These are phyloP conservation scores for Xylaria castorea DNA, from an alignment of 495 filamentous ascomycete species.

Conservation along the genomic window DNA sequence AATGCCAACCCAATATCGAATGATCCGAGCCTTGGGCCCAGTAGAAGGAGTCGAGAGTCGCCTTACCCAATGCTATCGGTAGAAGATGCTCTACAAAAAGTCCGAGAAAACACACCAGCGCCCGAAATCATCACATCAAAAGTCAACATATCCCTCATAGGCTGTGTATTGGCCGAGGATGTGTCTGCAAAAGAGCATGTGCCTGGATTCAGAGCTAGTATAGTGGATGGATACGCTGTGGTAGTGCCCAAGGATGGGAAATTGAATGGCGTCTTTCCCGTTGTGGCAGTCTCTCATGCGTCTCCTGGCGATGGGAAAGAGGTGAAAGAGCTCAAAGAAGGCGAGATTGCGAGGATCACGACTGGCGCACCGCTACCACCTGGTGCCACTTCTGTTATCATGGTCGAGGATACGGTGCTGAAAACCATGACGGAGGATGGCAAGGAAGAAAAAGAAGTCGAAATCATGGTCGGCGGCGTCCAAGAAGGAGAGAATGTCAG, in stretches of 20 bases:
- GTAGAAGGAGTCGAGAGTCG: slow-evolving; percentile 76
- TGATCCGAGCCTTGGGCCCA: slow-evolving; percentile 80
- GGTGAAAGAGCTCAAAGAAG: slow-evolving; percentile 64
- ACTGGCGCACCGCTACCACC: slow-evolving; percentile 91
- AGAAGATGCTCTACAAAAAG: slow-evolving; percentile 74
- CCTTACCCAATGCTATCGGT: slow-evolving; percentile 94
- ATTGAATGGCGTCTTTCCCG: slow-evolving; percentile 80
- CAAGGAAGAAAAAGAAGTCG: slow-evolving; percentile 82
- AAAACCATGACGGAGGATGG: slow-evolving; percentile 76
- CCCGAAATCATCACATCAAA: slow-evolving; percentile 60
- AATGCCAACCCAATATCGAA: slow-evolving; percentile 72
- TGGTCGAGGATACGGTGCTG: slow-evolving; percentile 94
- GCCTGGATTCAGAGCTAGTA: slow-evolving; percentile 92
- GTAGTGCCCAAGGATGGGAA: slow-evolving; percentile 64
- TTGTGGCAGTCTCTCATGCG: slow-evolving; percentile 86
- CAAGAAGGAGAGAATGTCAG: slow-evolving; percentile 84
- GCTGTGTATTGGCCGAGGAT: slow-evolving; percentile 81
- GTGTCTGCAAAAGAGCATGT: slow-evolving; percentile 81
- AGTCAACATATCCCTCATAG: slow-evolving; percentile 69
- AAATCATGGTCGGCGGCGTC: slow-evolving; percentile 80
- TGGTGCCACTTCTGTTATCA: slow-evolving; percentile 89
- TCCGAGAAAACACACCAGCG: slow-evolving; percentile 70
- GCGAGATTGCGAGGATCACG: slow-evolving; percentile 87
- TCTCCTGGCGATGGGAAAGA: slow-evolving; percentile 62
- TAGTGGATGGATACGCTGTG: slow-evolving; percentile 96